These are phyloP conservation scores for Anethum foeniculum DNA, from an alignment of 140 eudicot genomes.

Conservation along the genomic window DNA sequence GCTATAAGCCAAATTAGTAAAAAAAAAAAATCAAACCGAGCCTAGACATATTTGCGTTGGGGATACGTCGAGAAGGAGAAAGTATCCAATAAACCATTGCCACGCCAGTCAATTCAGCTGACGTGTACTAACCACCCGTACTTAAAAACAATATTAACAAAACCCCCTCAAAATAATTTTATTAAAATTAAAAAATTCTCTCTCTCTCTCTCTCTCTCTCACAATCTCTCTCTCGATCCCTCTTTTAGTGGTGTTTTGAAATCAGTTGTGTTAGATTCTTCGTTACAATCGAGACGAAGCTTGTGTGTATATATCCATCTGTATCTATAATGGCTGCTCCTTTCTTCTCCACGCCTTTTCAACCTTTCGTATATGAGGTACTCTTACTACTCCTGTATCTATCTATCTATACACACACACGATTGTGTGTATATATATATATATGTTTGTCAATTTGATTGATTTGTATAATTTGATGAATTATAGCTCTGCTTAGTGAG, in stretches of 20 bases:
- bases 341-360: conserved; percentile 80
- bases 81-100: not conserved
- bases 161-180: not conserved
- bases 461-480: not conserved
- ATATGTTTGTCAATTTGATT: not conserved
- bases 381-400: not conserved
- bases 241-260: conserved; percentile 20
- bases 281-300: conserved; percentile 7
- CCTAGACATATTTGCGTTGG: too few species aligned
- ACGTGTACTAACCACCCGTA: not conserved
- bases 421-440: not conserved
- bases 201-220: not conserved
- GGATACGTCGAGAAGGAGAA: not conserved
- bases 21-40: too few species aligned
- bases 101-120: not conserved
- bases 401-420: not conserved
- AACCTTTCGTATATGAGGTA: conserved; percentile 97
- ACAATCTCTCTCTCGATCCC: not conserved
- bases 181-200: not conserved
- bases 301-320: not conserved
- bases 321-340: conserved; percentile 77
- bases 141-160: not conserved
- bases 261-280: conserved; percentile 5
- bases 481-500: not conserved
- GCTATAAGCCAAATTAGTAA: too few species aligned